phyloP scores from a whole-genome alignment of 2,329 filamentous ascomycete species.

The Aureobasidium sp. region DNA sequence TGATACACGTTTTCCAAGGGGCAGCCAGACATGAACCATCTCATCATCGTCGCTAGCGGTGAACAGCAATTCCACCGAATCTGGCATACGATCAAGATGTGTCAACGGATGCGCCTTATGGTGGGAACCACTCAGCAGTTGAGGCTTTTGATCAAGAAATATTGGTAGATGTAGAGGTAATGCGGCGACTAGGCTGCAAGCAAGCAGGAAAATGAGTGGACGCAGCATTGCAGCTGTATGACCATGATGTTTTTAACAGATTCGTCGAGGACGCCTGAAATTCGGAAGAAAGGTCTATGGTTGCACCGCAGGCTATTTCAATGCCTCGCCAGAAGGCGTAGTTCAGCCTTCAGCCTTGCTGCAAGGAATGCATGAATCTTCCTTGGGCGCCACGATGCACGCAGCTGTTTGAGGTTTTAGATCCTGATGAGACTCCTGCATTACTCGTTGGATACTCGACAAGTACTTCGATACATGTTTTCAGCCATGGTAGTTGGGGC shows the following conservation, averaged over 20 bases:
- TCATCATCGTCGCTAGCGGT: conserved; percentile 16
- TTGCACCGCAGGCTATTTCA: neutral
- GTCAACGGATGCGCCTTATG: neutral
- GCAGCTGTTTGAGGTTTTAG: neutral
- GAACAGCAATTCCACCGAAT: conserved; percentile 24
- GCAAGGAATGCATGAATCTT: neutral
- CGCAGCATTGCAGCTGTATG: neutral
- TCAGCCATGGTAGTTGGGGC: neutral
- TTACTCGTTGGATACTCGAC: neutral
- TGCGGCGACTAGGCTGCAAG: neutral
- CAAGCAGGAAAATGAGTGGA: conserved; percentile 4
- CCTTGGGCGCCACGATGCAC: neutral
- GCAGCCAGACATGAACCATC: conserved; percentile 24
- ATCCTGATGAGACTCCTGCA: neutral
- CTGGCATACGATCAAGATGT: conserved; percentile 19
- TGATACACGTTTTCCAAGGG: conserved; percentile 20
- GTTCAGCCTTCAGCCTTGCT: neutral
- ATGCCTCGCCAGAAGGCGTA: neutral
- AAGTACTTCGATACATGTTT: neutral
- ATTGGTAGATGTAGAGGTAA: neutral
- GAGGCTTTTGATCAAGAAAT: neutral
- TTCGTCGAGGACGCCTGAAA: neutral
- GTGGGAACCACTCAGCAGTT: neutral
- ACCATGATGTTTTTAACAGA: too few relatives aligned
- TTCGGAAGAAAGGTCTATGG: neutral